phyloP scores from a whole-genome alignment of 768 basidiomycete genomes.

The Mycena kentingensis region DNA sequence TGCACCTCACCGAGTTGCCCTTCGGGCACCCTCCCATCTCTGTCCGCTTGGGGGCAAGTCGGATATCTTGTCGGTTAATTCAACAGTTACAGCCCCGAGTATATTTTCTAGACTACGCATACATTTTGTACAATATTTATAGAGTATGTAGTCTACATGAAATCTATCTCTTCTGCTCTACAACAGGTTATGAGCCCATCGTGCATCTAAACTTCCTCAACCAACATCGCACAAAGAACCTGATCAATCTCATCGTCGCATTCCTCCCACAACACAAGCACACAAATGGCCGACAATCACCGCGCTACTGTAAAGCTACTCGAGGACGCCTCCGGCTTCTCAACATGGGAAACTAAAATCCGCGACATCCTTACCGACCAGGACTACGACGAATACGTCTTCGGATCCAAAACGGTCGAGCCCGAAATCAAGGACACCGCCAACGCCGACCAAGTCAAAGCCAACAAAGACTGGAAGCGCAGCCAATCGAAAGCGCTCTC shows the following conservation, averaged over 20 bases:
- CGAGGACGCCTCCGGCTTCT: not conserved
- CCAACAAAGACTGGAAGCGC: not conserved
- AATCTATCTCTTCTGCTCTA: not conserved
- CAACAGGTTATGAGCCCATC: not conserved
- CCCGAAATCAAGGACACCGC: not conserved
- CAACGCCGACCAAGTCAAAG: not conserved
- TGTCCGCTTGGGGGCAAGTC: too few relatives aligned
- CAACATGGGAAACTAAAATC: not conserved
- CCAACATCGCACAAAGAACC: not conserved
- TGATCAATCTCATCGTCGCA: not conserved
- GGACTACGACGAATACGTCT: not conserved
- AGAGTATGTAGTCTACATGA: too few relatives aligned
- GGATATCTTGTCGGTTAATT: too few relatives aligned
- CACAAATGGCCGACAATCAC: not conserved
- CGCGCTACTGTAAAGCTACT: not conserved
- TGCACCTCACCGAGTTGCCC: too few relatives aligned
- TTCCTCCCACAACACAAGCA: not conserved
- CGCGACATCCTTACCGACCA: not conserved
- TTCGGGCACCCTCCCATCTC: too few relatives aligned
- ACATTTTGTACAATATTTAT: too few relatives aligned
- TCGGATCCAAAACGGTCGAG: not conserved
- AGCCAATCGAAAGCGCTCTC: slow-evolving; percentile 32
- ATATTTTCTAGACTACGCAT: too few relatives aligned
- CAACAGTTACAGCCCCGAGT: too few relatives aligned
- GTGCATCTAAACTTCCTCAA: not conserved